These are phyloP conservation scores for Pseudozyma pruni DNA, from an alignment of 1,284 basidiomycete species.

Conservation along the genomic window DNA sequence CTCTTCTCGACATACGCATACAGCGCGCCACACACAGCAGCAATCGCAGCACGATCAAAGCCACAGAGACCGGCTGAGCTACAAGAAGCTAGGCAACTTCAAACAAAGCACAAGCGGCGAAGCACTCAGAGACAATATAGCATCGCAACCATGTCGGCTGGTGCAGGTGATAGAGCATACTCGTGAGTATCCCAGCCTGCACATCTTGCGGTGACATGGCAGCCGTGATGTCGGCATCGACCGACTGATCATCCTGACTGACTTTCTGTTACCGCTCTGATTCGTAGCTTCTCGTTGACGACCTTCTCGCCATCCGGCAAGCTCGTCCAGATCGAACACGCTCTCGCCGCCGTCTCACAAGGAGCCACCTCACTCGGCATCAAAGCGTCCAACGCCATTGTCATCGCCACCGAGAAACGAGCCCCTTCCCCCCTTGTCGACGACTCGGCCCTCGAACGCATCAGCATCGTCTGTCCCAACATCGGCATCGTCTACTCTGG, in stretches of 20 bases:
- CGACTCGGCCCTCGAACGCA: constrained; percentile 94
- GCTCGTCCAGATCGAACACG: constrained; percentile 91
- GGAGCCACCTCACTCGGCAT: constrained; percentile 98
- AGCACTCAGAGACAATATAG: background rate
- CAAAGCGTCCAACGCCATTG: constrained; percentile 98
- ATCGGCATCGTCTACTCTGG: constrained; percentile 97
- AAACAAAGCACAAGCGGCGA: background rate
- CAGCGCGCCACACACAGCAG: too few relatives aligned
- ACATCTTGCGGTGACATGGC: too few relatives aligned
- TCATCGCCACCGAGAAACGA: constrained; percentile 99
- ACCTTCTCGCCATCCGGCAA: constrained; percentile 99
- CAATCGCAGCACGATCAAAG: too few relatives aligned
- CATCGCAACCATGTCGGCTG: constrained; percentile 56
- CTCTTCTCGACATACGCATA: too few relatives aligned
- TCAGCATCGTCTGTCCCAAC: constrained; percentile 95
- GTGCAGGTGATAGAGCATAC: constrained; percentile 65
- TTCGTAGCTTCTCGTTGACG: constrained; percentile 89
- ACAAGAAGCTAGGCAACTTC: too few relatives aligned
- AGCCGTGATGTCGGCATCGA: too few relatives aligned
- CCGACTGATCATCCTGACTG: too few relatives aligned
- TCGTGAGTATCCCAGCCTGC: constrained; percentile 48
- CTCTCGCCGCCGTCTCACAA: constrained; percentile 84
- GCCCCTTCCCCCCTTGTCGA: constrained; percentile 96
- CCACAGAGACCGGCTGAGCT: too few relatives aligned
- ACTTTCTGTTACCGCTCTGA: too few relatives aligned